A percentile compares a stretch with the other conserved stretches of the same genome.
These are phyloP conservation scores for Phytophthora europaea DNA, from an alignment of 352 stramenopile species.

Conservation along the genomic window DNA sequence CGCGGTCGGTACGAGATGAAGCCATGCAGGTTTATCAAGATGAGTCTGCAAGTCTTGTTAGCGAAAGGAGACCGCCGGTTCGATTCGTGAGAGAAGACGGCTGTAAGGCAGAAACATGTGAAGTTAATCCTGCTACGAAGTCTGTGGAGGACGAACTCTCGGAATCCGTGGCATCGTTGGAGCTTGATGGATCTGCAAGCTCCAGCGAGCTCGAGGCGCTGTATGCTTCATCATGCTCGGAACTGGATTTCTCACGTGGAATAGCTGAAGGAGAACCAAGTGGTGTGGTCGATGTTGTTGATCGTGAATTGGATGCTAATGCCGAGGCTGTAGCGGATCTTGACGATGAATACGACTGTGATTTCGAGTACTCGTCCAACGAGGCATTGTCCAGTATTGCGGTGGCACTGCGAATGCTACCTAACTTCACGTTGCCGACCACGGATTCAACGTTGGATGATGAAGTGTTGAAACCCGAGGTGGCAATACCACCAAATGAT, in stretches of 20 bases:
- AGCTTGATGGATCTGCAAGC: background rate
- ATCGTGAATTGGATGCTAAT: slow-evolving; percentile 4
- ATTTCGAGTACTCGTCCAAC: slow-evolving; percentile 53
- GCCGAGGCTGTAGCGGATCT: background rate
- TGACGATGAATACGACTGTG: slow-evolving; percentile 25
- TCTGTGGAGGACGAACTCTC: background rate
- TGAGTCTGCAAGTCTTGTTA: background rate
- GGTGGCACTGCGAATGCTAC: slow-evolving; percentile 47
- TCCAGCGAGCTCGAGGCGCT: background rate
- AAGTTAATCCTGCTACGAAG: background rate
- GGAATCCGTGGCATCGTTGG: background rate
- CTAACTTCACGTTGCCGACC: slow-evolving; percentile 26
- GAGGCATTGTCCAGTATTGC: slow-evolving; percentile 47
- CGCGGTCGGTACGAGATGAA: slow-evolving; percentile 18
- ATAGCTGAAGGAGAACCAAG: background rate
- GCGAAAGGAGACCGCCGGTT: background rate
- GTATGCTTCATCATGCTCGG: background rate
- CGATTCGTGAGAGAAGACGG: background rate
- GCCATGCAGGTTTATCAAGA: slow-evolving; percentile 8
- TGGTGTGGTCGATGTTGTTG: background rate
- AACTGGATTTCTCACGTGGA: background rate
- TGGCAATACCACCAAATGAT: slow-evolving; percentile 14
- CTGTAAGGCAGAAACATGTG: background rate
- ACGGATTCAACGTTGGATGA: background rate
- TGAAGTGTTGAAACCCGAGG: slow-evolving; percentile 13